Evolutionary conservation across 306 rosid species (phyloP).

Genomic region (Medicago lupulina): DNA sequence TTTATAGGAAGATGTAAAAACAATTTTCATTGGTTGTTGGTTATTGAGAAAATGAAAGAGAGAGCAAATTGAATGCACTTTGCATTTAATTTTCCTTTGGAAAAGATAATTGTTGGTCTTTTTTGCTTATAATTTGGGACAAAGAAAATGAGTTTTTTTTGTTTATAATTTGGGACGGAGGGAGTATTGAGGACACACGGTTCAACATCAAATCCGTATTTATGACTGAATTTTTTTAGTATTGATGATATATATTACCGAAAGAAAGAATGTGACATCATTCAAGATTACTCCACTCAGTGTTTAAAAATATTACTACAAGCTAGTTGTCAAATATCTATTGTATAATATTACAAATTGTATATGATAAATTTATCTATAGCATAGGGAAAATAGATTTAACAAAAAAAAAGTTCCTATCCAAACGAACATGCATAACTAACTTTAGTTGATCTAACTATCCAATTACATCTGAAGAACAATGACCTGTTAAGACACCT

Average conservation of each 20-base stretch:
- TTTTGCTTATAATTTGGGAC: too few relatives aligned
- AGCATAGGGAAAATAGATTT: background rate
- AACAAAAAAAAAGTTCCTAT: background rate
- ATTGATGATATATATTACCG: background rate
- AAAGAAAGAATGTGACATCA: slow-evolving; percentile 24
- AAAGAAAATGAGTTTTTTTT: too few relatives aligned
- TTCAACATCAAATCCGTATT: slow-evolving; percentile 34
- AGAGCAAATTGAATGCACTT: too few relatives aligned
- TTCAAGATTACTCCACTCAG: background rate
- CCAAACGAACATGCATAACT: slow-evolving; percentile 5
- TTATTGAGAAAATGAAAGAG: too few relatives aligned
- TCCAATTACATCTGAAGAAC: background rate
- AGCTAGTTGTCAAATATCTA: background rate
- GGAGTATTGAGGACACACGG: slow-evolving; percentile 14
- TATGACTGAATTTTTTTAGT: background rate
- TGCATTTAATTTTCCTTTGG: too few relatives aligned
- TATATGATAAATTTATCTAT: background rate
- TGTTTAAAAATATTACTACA: background rate
- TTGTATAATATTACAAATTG: background rate
- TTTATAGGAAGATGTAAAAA: too few relatives aligned
- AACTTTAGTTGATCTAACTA: background rate
- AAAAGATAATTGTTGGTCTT: too few relatives aligned
- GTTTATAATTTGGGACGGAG: too few relatives aligned
- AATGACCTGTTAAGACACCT: background rate
- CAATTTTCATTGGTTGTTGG: too few relatives aligned